Base-by-base conservation (phyloP, 176 grass and related monocot genomes). In the Eragrostis curvula region DNA sequence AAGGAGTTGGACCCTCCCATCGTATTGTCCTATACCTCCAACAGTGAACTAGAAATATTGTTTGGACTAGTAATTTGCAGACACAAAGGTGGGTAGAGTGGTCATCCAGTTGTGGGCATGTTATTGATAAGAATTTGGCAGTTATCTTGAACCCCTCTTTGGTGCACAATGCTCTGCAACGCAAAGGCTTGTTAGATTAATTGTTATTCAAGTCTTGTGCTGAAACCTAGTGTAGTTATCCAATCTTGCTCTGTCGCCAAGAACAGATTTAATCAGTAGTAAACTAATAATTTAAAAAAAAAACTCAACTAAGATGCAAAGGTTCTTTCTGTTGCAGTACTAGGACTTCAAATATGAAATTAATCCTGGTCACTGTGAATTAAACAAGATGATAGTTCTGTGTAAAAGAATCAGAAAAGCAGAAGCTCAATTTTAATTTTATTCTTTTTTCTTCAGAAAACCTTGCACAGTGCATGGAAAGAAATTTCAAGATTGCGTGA, bases 401-500 rank as follows among this genome's bases (percentile, higher is more conserved):
- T n/a, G n/a, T n/a, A n/a, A n/a, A n/a, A n/a, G n/a, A n/a, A n/a
- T n/a, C n/a, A n/a, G n/a, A n/a, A n/a, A n/a, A n/a, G 27, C 20
- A 36, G 70, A 29, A 17, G 0, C 7, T 39, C 0, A 51, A 28
- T 20, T 39, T 28, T 57, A 81, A 56, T 10, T 32, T 89, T 50
- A 85, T 49, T 69, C 16, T 21, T 43, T 43, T 23, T 85, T 73
- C 25, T 69, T 88, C 87, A 99, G 97, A 92, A 99, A 96, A 94
- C 70, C 75, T 66, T 96, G 49, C 89, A 94, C 78, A 93, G 90
- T 80, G 97, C 91, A 59, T 96, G 89, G 88, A 85, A 85, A 90
- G 88, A 88, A 80, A 92, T 87, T 70, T 94, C 89, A 79, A 87
- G 95, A 60, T 88, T 99, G 70, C 90, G 87, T 66, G 91, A 99